A percentile compares a stretch with the other conserved stretches of the same genome.
Conservation (phyloP, 108 stramenopile species). For the Fistulifera pelliculosa region DNA sequence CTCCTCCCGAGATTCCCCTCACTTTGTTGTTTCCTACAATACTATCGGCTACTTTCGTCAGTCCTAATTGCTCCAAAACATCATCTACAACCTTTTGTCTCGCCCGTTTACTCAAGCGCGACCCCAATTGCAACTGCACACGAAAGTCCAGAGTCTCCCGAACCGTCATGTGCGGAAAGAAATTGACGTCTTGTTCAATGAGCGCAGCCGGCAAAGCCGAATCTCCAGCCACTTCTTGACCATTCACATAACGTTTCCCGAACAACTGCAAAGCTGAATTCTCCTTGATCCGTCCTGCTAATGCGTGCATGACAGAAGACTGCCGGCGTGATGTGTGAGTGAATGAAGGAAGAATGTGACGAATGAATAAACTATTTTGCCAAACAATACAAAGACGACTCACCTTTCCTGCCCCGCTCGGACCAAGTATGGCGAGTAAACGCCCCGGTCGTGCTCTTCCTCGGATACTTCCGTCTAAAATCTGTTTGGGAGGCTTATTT, state of each 20-base stretch:
- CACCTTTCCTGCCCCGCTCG: slow-evolving; percentile 9
- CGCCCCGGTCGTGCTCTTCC: slow-evolving; percentile 63
- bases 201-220: slow-evolving; percentile 58
- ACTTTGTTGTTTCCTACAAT: slow-evolving; percentile 75
- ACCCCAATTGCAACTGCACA: slow-evolving; percentile 76
- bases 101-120: slow-evolving; percentile 37
- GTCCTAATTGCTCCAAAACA: slow-evolving; percentile 52
- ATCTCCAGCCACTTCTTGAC: slow-evolving; percentile 44
- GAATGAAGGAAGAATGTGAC: background rate
- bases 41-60: slow-evolving; percentile 72
- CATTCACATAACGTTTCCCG: slow-evolving; percentile 65
- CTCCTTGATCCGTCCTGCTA: slow-evolving; percentile 71
- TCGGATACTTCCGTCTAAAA: slow-evolving; percentile 67
- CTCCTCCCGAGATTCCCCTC: slow-evolving; percentile 80
- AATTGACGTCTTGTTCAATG: slow-evolving; percentile 70
- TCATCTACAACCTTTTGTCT: slow-evolving; percentile 49
- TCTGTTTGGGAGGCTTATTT: slow-evolving; percentile 22
- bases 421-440: slow-evolving; percentile 18
- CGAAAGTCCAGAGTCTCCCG: slow-evolving; percentile 71
- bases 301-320: slow-evolving; percentile 59
- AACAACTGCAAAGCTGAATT: slow-evolving; percentile 41
- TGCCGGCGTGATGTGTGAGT: background rate
- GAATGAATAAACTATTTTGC: background rate
- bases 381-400: background rate
- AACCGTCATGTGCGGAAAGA: slow-evolving; percentile 87